A percentile compares a stretch with the other conserved stretches of the same genome.
phyloP scores from a whole-genome alignment of 2,329 filamentous ascomycete genomes.

The Ceratocystiopsis sp. region DNA sequence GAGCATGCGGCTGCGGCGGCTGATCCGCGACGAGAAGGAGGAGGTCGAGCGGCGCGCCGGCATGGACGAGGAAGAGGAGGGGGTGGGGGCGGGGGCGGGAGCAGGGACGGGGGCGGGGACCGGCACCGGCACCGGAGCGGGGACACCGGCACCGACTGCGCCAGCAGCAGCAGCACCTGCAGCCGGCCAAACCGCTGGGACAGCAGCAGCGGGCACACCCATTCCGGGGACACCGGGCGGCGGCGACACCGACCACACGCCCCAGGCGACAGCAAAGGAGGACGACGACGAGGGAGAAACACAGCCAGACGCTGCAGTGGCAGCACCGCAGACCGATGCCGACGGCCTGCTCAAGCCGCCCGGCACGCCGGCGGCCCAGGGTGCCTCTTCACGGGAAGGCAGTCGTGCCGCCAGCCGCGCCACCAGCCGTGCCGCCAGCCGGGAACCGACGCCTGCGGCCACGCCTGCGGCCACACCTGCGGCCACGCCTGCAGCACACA shows the following conservation, averaged over 20 bases:
- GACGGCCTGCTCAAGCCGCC: neutral
- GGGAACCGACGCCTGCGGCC: constrained; percentile 18
- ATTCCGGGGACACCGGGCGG: neutral
- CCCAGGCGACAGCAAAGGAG: neutral
- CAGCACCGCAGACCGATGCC: neutral
- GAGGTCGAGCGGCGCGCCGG: constrained; percentile 79
- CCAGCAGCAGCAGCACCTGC: constrained; percentile 8
- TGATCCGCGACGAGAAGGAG: constrained; percentile 91
- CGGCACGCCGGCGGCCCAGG: neutral
- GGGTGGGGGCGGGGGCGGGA: constrained; percentile 21
- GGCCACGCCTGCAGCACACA: constrained; percentile 1
- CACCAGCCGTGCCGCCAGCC: constrained; percentile 5
- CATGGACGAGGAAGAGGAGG: constrained; percentile 55
- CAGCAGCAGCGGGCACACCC: neutral
- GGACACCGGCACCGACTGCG: constrained; percentile 14
- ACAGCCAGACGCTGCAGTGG: neutral
- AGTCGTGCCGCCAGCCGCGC: constrained; percentile 20
- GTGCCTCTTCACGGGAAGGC: constrained; percentile 10
- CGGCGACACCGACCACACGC: neutral
- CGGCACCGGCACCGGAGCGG: no score
- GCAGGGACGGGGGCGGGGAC: constrained; percentile 27
- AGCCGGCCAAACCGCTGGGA: no score
- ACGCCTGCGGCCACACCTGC: constrained; percentile 2
- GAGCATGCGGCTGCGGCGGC: constrained; percentile 64
- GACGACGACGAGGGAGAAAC: neutral